A percentile compares a stretch with the other conserved stretches of the same genome.
Evolutionary conservation across 1,139 yeast species (phyloP).

Genomic region (Yamadazyma triangularis): DNA sequence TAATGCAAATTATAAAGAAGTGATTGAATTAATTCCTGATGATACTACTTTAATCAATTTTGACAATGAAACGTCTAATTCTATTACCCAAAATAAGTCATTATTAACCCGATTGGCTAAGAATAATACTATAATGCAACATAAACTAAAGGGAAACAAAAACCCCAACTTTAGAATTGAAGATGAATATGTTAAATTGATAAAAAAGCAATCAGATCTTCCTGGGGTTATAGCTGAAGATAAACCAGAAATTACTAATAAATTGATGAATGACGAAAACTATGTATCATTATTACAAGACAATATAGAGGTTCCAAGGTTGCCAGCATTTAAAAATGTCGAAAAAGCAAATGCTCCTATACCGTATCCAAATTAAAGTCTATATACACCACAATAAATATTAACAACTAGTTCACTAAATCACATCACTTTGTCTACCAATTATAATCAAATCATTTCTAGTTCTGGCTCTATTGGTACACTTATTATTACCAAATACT

Average conservation of each 20-base stretch:
- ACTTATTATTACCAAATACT: constrained; percentile 72
- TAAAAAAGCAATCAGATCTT: constrained; percentile 51
- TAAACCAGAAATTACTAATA: constrained; percentile 54
- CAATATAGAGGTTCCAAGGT: constrained; percentile 25
- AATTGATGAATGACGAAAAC: constrained; percentile 24
- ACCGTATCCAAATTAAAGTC: constrained; percentile 19
- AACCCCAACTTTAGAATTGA: constrained; percentile 1
- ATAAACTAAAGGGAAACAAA: constrained; percentile 10
- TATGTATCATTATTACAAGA: constrained; percentile 20
- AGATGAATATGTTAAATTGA: constrained; percentile 8
- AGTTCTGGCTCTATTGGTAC: constrained; percentile 52
- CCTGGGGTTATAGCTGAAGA: constrained; percentile 52
- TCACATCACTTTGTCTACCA: constrained; percentile 72
- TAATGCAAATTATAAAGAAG: constrained; percentile 20
- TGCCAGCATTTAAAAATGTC: constrained; percentile 59
- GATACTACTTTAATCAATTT: constrained; percentile 19
- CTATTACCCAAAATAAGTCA: constrained; percentile 21
- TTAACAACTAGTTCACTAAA: constrained; percentile 15
- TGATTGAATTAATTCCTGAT: constrained; percentile 3
- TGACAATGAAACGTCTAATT: constrained; percentile 24
- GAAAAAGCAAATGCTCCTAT: constrained; percentile 50
- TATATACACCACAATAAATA: constrained; percentile 1
- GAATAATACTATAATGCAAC: constrained; percentile 13
- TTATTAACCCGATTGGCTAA: constrained; percentile 21
- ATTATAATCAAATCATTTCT: constrained; percentile 58